A percentile compares a stretch with the other conserved stretches of the same genome.
Conservation (phyloP, 2,329 filamentous ascomycete species). For the Pestalotiopsis sp. region DNA sequence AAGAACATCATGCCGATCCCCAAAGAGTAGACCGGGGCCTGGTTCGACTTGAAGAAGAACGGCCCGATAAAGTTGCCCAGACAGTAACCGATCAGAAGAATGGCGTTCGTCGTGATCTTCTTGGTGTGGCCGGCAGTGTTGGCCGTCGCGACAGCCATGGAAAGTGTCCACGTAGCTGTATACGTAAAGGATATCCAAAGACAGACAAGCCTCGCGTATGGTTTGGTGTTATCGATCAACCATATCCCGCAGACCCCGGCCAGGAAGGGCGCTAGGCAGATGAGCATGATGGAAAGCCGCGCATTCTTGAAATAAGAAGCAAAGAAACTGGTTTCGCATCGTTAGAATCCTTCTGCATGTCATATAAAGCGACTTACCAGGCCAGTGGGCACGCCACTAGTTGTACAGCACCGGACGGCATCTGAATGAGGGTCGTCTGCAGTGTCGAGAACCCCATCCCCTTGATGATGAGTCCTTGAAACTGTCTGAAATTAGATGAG, state of each 20-base stretch:
- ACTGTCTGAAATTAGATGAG: not conserved
- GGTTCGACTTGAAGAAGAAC: conserved; percentile 62
- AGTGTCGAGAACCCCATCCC: conserved; percentile 17
- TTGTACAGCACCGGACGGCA: conserved; percentile 18
- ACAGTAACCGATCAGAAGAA: conserved; percentile 63
- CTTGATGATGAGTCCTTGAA: conserved; percentile 16
- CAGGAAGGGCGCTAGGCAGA: conserved; percentile 17
- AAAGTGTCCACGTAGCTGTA: conserved; percentile 17
- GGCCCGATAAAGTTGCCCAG: conserved; percentile 64
- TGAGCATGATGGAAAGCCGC: conserved; percentile 14
- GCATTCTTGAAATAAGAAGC: conserved; percentile 11
- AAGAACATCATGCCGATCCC: conserved; percentile 47
- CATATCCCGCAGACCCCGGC: conserved; percentile 17
- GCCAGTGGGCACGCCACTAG: conserved; percentile 13
- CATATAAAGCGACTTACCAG: conserved; percentile 8
- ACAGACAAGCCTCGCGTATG: conserved; percentile 22
- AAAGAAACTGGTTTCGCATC: conserved; percentile 5
- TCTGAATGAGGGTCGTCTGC: conserved; percentile 18
- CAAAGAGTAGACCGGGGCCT: conserved; percentile 45
- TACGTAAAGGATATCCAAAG: conserved; percentile 17
- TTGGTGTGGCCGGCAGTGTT: conserved; percentile 62
- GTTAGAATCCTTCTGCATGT: not conserved
- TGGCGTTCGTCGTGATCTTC: conserved; percentile 66
- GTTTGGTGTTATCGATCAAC: conserved; percentile 14
- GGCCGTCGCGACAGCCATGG: conserved; percentile 34